Evolutionary conservation across 2,329 filamentous ascomycete species (phyloP).

Genomic region (Cordyceps tenuipes): DNA sequence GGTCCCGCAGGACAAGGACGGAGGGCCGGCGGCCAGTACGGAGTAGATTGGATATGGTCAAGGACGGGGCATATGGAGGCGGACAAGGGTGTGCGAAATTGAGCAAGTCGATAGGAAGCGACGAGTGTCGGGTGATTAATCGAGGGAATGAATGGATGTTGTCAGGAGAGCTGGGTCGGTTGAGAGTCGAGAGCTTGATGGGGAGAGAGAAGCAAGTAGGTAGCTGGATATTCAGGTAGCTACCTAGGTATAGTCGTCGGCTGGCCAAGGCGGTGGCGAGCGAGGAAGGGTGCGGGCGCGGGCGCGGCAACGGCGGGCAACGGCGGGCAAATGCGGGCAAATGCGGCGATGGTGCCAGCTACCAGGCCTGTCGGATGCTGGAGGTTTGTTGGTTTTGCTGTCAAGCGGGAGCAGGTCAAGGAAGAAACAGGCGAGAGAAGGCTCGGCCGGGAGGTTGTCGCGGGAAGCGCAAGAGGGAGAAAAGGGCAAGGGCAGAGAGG

Average conservation of each 20-base stretch:
- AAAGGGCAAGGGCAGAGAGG: conserved; percentile 4
- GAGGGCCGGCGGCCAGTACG: not conserved
- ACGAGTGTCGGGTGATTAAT: not conserved
- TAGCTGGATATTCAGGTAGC: not conserved
- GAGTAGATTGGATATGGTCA: not conserved
- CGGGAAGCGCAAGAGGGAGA: not conserved
- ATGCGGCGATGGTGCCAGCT: not conserved
- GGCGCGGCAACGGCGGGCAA: not conserved
- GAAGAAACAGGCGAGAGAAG: not conserved
- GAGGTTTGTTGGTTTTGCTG: not conserved
- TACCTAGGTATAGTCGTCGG: not conserved
- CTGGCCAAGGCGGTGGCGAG: not conserved
- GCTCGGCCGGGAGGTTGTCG: not conserved
- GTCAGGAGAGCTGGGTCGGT: not conserved
- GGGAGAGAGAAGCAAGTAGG: not conserved
- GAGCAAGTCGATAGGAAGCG: too few species aligned
- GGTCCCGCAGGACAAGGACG: not conserved
- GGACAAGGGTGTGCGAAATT: not conserved
- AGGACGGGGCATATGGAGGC: not conserved
- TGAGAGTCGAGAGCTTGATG: not conserved
- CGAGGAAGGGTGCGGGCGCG: not conserved
- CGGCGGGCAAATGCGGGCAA: not conserved
- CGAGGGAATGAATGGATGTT: not conserved
- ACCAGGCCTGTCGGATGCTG: not conserved
- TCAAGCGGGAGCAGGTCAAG: not conserved